Base-by-base conservation (phyloP, 108 stramenopile species). In the Fragilaria crotonensis region DNA sequence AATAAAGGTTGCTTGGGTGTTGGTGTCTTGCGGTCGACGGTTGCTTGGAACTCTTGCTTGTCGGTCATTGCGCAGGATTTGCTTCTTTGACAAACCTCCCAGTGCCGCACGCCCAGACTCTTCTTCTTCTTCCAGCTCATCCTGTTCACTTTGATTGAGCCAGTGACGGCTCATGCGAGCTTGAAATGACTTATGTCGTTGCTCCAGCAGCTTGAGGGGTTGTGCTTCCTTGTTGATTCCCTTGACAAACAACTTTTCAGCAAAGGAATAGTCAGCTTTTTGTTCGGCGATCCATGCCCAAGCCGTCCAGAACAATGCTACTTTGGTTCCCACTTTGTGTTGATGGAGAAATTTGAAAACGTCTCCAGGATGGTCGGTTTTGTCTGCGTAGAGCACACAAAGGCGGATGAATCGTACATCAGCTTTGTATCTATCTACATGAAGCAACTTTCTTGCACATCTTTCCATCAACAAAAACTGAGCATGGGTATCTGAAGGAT, bases 401-500 rank as follows among this genome's bases (percentile, higher is more conserved):
- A 79, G 77, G 18, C 83, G 70, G 45, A 92, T 70, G 61, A 86
- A 88, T 4, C 90, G 73, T 18, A 75, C 69, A 48, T 92, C 90
- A 48, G 88, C 78, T 19, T 27, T 59, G 57, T 88, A 92, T 11
- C 45, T 4, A 9, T 63, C 62, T 32, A 74, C 54, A 26, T 70
- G 58, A 54, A 80, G 63, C 54, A 88, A 64, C 18, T 83, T 72
- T 22, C 84, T 76, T 0, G 78, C 72, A 59, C 90, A 92, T 48
- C 90, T 75, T 54, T 92, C 90, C 79, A 88, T 77, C 48, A 92
- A 55, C 18, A 88, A 67, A 54, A 92, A 88, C 60, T 86, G 83
- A 25, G 60, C 63, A 30, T 83, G 79, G 1, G 84, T 81, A 58
- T 92, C 85, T 23, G 82, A 60, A 9, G 86, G 86, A 56, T 75